Base-by-base conservation (phyloP, 192 early-diverging fungal species). In the Allomyces arbusculus region DNA sequence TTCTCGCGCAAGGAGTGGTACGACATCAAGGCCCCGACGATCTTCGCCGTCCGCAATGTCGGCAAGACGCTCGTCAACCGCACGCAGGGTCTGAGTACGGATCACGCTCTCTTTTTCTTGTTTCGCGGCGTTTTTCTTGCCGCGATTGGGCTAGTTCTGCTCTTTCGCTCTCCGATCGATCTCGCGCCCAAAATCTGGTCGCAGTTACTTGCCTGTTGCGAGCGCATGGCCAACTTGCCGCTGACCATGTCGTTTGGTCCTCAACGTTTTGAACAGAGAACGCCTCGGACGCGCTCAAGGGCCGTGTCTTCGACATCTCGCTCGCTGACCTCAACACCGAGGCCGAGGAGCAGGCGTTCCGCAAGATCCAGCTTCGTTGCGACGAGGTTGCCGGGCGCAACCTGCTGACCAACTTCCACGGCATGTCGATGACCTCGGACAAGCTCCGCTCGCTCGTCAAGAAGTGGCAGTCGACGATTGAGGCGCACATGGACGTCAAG, bases 1-100 rank as follows among this genome's bases (percentile, higher is more conserved):
- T 99, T 97, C 88, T 89, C 90, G 83, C 90, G 96, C 71, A 99
- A 99, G 83, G 96, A 99, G 78, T 99, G 96, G 96, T 99, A 97
- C 78, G 93, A 95, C 78, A 86, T 99, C 85, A 95, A 95, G 82
- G 96, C 91, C 69, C 96, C 96, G 72, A 86, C 88, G 68, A 86
- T 92, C 77, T 99, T 99, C 76, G 87, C 90, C 68, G 84, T 85
- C 69, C 91, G 94, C 74, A 82, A 91, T 71, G 86, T 91, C 68
- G 96, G 96, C 72, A 99, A 99, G 87, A 99, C 96, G 71, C 86
- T 99, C 66, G 96, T 97, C 81, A 99, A 99, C 92, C 91, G 96
- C 69, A 96, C 91, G 82, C 93, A 96, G 86, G 96, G 96, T 84
- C 81, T 96, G 75, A 91, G 89, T 87, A 90, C 82, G 82, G 78